Percentiles rank a stretch among this genome's conserved stretches.
phyloP scores from a whole-genome alignment of 1,284 basidiomycete species.

The Malassezia furfur region DNA sequence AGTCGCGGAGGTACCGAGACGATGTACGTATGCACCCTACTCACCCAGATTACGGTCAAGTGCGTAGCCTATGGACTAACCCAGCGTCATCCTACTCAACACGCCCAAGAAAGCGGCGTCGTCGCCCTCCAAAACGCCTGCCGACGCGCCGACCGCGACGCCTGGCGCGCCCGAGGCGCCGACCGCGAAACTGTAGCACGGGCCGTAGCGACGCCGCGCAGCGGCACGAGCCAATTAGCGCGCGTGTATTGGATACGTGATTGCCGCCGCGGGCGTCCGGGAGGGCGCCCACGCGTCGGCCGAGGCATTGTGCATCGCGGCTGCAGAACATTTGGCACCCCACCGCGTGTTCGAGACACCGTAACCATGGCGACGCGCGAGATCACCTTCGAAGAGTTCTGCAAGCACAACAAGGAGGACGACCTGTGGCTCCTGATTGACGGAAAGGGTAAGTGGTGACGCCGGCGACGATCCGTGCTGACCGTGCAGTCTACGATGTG shows the following conservation, averaged over 20 bases:
- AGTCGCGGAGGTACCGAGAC: constrained; percentile 51
- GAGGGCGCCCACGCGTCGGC: not conserved
- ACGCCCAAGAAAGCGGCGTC: not conserved
- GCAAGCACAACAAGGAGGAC: constrained; percentile 36
- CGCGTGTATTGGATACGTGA: not conserved
- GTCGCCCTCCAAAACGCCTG: not conserved
- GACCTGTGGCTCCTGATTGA: constrained; percentile 47
- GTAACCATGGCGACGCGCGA: constrained; percentile 3
- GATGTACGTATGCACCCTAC: constrained; percentile 17
- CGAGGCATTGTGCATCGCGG: not conserved
- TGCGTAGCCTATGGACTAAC: constrained; percentile 8
- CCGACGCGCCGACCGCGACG: not conserved
- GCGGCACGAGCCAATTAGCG: constrained; percentile 1
- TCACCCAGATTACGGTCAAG: constrained; percentile 21
- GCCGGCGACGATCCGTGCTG: not conserved
- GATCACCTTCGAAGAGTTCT: constrained; percentile 43
- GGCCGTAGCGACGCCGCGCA: not conserved
- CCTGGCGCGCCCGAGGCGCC: not conserved
- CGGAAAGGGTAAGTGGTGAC: constrained; percentile 34
- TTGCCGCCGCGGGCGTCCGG: not conserved
- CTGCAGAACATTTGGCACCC: no score
- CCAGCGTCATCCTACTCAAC: constrained; percentile 16
- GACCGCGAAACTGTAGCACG: not conserved
- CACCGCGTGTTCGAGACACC: no score
- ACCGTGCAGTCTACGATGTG: constrained; percentile 72